These are phyloP conservation scores for Pythium aquatile DNA, from an alignment of 352 stramenopile genomes.

Conservation along the genomic window DNA sequence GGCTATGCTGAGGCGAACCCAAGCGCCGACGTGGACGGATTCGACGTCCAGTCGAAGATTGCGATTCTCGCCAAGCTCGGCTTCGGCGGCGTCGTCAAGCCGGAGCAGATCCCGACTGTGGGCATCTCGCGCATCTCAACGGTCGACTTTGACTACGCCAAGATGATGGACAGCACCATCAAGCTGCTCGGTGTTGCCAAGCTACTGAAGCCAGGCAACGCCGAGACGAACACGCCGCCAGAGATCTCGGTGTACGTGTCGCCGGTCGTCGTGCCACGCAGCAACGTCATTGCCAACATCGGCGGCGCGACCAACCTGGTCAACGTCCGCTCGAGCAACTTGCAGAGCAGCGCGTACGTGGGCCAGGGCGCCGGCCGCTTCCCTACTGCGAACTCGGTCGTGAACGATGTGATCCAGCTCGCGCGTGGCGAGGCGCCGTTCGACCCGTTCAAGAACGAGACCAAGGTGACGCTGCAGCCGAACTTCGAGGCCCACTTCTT, in stretches of 20 bases:
- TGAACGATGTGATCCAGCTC: constrained; percentile 94
- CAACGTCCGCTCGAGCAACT: constrained; percentile 87
- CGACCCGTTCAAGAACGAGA: constrained; percentile 80
- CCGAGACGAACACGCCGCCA: constrained; percentile 59
- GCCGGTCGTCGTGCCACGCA: constrained; percentile 88
- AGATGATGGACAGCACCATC: constrained; percentile 95
- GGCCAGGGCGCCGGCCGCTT: constrained; percentile 93
- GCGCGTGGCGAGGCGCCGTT: constrained; percentile 82
- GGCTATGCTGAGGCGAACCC: constrained; percentile 95
- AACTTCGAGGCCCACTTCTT: constrained; percentile 95
- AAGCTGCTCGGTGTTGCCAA: constrained; percentile 93
- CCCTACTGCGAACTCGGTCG: constrained; percentile 95
- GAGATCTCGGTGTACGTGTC: constrained; percentile 94
- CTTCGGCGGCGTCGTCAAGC: constrained; percentile 89
- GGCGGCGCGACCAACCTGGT: constrained; percentile 92
- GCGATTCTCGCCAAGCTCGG: constrained; percentile 93
- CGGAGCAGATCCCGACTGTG: constrained; percentile 87
- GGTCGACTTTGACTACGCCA: constrained; percentile 96
- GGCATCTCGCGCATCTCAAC: constrained; percentile 92
- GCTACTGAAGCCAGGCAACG: constrained; percentile 70
- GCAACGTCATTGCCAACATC: constrained; percentile 89
- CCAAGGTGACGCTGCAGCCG: constrained; percentile 68
- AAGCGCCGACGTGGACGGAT: constrained; percentile 94
- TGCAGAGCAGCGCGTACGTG: constrained; percentile 89
- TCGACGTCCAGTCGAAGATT: constrained; percentile 96